Base-by-base conservation (phyloP, 2,329 filamentous ascomycete genomes). In the Gremmenia infestans region DNA sequence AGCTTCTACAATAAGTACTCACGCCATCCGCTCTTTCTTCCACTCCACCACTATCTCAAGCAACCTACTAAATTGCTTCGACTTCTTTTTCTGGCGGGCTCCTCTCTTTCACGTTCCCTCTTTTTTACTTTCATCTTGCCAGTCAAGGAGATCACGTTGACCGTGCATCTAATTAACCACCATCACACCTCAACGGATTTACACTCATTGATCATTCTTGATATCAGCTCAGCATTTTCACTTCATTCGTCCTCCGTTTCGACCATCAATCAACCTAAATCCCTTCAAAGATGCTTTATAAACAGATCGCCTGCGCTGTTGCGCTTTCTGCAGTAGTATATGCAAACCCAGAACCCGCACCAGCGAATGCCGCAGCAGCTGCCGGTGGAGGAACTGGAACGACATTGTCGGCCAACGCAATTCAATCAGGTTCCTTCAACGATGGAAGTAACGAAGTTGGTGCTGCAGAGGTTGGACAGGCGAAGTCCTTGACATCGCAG, bases 131-230 rank as follows among this genome's bases (percentile, higher is more conserved):
- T 61, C 56, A 57, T 62, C 65, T 70, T 68, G 64, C 65, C 62
- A 64, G 67, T 66, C 66, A 67, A 70, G 66, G 58, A 68, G 68
- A 69, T 69, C 67, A 65, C 68, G 68, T 70, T 67, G 68, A 70
- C 53, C 68, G 68, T 67, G 68, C 55, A 67, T 70, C 66, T 67
- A 64, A 64, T 65, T 67, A 50, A 52, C 48, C 48, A 60, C 53
- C 49, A 51, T 35, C 54, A 67, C 67, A 61, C 67, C 68, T 68
- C 65, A 53, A 69, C 67, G 67, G 67, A 64, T 61, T 63, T 56
- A 53, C 63, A 65, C 60, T 65, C 62, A 59, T 64, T 67, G 28
- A 28, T 28, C 56, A 60, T 61, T 62, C 56, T 55, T 53, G 56
- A 59, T 54, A 55, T 50, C 50, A 49, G 42, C 53, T 52, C 49